These are phyloP conservation scores for Austroboletus festivus DNA, from an alignment of 768 basidiomycete genomes.

Conservation along the genomic window DNA sequence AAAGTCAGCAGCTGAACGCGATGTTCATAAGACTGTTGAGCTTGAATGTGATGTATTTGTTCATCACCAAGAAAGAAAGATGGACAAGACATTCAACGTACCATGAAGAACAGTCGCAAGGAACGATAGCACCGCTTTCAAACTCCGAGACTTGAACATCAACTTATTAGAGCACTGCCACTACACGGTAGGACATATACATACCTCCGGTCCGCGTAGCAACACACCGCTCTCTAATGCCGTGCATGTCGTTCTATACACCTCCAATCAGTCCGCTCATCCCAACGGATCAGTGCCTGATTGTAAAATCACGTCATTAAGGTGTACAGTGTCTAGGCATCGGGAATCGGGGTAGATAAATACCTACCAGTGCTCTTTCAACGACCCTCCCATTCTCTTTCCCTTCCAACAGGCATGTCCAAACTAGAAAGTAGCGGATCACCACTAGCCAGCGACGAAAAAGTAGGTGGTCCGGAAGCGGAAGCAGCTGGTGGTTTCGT, in stretches of 20 bases:
- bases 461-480: background rate
- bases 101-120: too few species aligned
- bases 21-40: slow-evolving; percentile 47
- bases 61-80: slow-evolving; percentile 31
- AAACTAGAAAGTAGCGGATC: background rate
- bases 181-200: too few species aligned
- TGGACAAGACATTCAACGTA: too few species aligned
- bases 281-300: too few species aligned
- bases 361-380: background rate
- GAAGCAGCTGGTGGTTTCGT: slow-evolving; percentile 7
- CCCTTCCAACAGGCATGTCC: background rate
- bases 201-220: background rate
- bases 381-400: background rate
- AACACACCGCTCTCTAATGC: background rate
- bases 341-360: too few species aligned
- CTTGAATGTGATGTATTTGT: slow-evolving; percentile 41
- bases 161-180: too few species aligned
- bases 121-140: too few species aligned
- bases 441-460: background rate
- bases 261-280: too few species aligned
- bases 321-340: too few species aligned
- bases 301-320: too few species aligned
- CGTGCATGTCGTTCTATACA: too few species aligned
- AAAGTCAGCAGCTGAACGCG: slow-evolving; percentile 40
- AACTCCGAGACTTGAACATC: too few species aligned